phyloP scores from a whole-genome alignment of 306 rosid genomes.

The Fragaria vesca region DNA sequence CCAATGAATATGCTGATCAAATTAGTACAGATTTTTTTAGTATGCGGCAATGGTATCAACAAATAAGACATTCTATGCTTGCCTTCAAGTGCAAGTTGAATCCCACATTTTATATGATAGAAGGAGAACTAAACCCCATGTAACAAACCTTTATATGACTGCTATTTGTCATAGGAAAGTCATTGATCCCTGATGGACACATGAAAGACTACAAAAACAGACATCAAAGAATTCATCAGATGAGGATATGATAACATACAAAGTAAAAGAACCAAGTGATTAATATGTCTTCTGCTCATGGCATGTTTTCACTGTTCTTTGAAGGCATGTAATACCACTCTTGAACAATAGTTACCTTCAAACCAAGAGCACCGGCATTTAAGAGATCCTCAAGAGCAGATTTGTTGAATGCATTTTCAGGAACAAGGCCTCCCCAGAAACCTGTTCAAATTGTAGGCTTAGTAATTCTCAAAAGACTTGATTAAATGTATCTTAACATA shows the following conservation, averaged over 20 bases:
- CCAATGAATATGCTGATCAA: neutral
- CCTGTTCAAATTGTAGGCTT: constrained; percentile 45
- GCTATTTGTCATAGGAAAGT: constrained; percentile 85
- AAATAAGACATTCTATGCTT: neutral
- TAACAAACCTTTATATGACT: constrained; percentile 75
- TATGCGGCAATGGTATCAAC: neutral
- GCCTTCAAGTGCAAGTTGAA: neutral
- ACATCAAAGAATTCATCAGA: constrained; percentile 20
- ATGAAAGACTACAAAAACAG: constrained; percentile 72
- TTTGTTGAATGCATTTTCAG: constrained; percentile 78
- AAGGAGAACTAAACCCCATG: neutral
- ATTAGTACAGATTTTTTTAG: neutral
- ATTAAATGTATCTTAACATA: neutral
- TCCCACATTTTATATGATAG: neutral
- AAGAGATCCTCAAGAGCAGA: constrained; percentile 80
- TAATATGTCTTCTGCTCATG: neutral
- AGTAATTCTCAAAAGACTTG: neutral
- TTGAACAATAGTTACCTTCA: constrained; percentile 57
- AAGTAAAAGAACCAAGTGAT: neutral
- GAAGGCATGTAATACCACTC: neutral
- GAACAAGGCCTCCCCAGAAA: constrained; percentile 97
- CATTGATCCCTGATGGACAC: constrained; percentile 96
- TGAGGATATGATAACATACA: neutral
- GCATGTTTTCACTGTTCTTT: neutral
- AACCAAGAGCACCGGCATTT: constrained; percentile 84